Evolutionary conservation across 139 green algal genomes (phyloP).

Genomic region (Raphidocelis subcapitata): DNA sequence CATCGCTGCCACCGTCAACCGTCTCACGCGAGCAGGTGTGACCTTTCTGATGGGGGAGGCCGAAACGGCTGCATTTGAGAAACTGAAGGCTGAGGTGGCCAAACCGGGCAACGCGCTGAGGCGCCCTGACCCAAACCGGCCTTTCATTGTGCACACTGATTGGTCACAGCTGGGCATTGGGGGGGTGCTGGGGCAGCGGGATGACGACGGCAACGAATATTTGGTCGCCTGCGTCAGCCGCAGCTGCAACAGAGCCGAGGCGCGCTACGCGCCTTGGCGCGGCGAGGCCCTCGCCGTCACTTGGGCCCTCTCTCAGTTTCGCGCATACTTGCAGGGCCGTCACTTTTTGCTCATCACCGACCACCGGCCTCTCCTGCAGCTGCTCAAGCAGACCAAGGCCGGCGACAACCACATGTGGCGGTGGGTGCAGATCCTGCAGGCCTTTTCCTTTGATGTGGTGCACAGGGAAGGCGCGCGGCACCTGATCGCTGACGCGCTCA

Average conservation of each 20-base stretch:
- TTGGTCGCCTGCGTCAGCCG: conserved; percentile 35
- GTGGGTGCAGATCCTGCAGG: conserved; percentile 25
- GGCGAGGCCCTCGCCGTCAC: conserved; percentile 24
- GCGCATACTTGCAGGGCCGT: conserved; percentile 22
- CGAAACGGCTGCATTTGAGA: conserved; percentile 2
- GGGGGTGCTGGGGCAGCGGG: conserved; percentile 36
- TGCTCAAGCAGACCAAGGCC: conserved; percentile 4
- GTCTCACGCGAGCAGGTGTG: conserved; percentile 8
- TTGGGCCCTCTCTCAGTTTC: conserved; percentile 19
- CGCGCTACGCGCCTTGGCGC: conserved; percentile 25
- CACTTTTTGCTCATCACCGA: conserved; percentile 30
- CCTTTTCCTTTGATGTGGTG: conserved; percentile 21
- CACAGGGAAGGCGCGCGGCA: neutral
- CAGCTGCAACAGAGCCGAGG: conserved; percentile 34
- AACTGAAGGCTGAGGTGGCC: conserved; percentile 14
- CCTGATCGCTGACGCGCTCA: conserved; percentile 24
- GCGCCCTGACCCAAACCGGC: neutral
- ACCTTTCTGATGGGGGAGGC: conserved; percentile 4
- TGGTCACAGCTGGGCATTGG: conserved; percentile 20
- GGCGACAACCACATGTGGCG: conserved; percentile 10
- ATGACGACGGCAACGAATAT: conserved; percentile 29
- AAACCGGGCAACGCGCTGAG: conserved; percentile 6
- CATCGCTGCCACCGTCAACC: conserved; percentile 11
- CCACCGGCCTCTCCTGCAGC: conserved; percentile 12
- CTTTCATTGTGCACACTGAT: conserved; percentile 29